phyloP scores from a whole-genome alignment of 2,329 filamentous ascomycete genomes.

The Cryphonectria naterciae region DNA sequence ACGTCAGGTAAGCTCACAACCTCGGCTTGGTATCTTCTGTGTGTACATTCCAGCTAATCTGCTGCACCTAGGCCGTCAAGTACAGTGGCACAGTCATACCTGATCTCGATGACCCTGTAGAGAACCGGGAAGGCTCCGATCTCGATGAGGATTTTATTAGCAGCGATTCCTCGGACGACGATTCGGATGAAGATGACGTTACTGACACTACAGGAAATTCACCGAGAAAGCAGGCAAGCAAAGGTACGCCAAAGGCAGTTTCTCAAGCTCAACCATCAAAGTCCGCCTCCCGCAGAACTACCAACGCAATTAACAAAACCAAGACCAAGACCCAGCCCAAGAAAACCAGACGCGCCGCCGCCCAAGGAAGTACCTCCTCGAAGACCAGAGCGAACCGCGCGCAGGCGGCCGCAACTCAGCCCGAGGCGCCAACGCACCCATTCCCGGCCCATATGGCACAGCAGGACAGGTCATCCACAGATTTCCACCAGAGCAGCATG shows the following conservation, averaged over 20 bases:
- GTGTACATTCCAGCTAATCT: constrained; percentile 11
- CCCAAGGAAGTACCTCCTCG: constrained; percentile 11
- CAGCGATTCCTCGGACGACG: constrained; percentile 24
- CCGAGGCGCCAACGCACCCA: constrained; percentile 12
- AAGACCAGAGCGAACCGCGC: not conserved
- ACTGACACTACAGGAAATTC: constrained; percentile 15
- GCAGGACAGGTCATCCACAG: not conserved
- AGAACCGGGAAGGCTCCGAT: constrained; percentile 21
- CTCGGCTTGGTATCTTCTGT: not conserved
- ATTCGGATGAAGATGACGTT: constrained; percentile 21
- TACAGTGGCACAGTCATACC: constrained; percentile 22
- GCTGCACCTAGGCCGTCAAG: constrained; percentile 22
- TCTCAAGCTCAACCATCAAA: constrained; percentile 33
- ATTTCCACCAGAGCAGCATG: too few species aligned
- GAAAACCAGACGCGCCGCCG: constrained; percentile 18
- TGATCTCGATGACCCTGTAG: constrained; percentile 22
- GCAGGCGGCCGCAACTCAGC: not conserved
- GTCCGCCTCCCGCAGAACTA: constrained; percentile 3
- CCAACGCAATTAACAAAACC: constrained; percentile 39
- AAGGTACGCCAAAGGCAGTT: constrained; percentile 29
- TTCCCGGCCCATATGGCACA: not conserved
- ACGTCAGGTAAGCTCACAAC: constrained; percentile 51
- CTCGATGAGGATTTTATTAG: constrained; percentile 30
- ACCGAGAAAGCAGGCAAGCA: constrained; percentile 25
- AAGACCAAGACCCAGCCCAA: constrained; percentile 30